These are phyloP conservation scores for Paulownia fortunei DNA, from an alignment of 257 asterid species.

Conservation along the genomic window DNA sequence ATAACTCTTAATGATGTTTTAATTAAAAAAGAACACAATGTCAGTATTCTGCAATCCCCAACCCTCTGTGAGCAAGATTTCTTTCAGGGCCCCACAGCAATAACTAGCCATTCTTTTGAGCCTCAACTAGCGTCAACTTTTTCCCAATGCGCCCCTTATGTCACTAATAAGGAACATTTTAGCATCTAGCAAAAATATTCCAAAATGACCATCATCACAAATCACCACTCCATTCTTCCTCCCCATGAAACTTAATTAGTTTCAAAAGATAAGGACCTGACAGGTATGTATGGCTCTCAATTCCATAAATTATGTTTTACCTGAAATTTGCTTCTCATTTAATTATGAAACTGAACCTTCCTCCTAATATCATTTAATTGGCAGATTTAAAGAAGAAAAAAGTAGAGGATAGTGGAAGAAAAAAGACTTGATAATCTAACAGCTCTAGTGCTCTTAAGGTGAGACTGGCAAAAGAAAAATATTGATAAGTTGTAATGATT, in stretches of 20 bases:
- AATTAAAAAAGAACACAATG: background rate
- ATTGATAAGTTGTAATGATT: background rate
- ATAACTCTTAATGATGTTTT: background rate
- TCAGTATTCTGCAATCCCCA: background rate
- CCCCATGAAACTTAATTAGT: background rate
- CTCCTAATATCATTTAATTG: constrained; percentile 3
- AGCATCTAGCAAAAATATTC: background rate
- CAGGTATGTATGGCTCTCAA: background rate
- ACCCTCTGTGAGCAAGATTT: background rate
- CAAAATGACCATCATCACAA: background rate
- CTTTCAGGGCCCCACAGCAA: background rate
- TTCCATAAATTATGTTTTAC: background rate
- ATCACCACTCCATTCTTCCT: background rate
- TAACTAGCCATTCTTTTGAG: background rate
- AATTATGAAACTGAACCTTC: background rate
- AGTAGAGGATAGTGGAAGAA: background rate
- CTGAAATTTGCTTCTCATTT: constrained; percentile 11
- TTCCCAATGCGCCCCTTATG: background rate
- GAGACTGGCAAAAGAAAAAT: constrained; percentile 1
- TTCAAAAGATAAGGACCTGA: constrained; percentile 9
- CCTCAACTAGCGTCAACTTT: background rate
- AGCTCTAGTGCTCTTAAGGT: background rate
- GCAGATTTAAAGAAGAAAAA: background rate
- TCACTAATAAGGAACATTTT: background rate
- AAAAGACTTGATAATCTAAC: background rate